A percentile compares a stretch with the other conserved stretches of the same genome.
These are phyloP conservation scores for Kickxella alabastrina DNA, from an alignment of 192 early-diverging fungal genomes.

Conservation along the genomic window DNA sequence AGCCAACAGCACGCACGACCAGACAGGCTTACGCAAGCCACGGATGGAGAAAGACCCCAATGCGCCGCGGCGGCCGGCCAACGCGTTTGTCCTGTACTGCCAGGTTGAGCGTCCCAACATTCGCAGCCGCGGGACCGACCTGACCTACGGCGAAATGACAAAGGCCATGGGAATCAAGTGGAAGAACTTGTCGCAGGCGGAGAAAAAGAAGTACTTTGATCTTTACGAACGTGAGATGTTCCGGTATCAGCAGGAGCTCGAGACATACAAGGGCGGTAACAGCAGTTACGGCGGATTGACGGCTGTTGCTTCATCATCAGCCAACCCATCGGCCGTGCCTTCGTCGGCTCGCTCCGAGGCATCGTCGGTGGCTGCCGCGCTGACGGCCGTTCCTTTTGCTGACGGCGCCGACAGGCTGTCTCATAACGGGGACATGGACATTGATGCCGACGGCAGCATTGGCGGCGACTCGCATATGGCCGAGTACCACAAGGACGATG, in stretches of 20 bases:
- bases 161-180: constrained; percentile 49
- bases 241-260: constrained; percentile 48
- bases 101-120: constrained; percentile 47
- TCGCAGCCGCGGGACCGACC: constrained; percentile 32
- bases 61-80: constrained; percentile 49
- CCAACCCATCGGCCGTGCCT: too few relatives aligned
- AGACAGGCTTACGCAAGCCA: constrained; percentile 8
- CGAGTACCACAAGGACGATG: background rate
- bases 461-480: background rate
- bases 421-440: constrained; percentile 24
- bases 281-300: background rate
- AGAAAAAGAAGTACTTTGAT: constrained; percentile 46
- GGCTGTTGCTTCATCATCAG: background rate
- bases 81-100: constrained; percentile 52
- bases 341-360: constrained; percentile 9
- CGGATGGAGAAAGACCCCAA: constrained; percentile 47
- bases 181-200: constrained; percentile 35
- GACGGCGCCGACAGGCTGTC: background rate
- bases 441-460: constrained; percentile 3
- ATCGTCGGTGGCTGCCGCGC: constrained; percentile 1
- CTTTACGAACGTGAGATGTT: constrained; percentile 48
- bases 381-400: background rate
- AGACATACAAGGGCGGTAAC: constrained; percentile 25
- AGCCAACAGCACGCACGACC: constrained; percentile 2
- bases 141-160: constrained; percentile 47